Base-by-base conservation (phyloP, 805 yeast genomes). In the Saccharomycopsis amapae region DNA sequence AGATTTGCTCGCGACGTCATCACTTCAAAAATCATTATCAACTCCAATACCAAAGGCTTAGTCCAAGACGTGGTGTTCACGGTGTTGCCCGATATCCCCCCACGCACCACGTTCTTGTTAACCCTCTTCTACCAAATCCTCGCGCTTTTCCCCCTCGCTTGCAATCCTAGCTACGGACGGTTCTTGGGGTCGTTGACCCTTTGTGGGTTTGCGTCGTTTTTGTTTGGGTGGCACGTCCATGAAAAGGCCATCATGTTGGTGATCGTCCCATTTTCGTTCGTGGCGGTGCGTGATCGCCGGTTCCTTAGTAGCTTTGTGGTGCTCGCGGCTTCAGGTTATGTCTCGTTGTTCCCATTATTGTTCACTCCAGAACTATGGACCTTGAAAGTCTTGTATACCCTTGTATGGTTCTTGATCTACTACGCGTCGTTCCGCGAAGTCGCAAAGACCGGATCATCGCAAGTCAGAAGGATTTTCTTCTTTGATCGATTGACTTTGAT, bases 181-280 rank as follows among this genome's bases (percentile, higher is more conserved):
- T 93, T 93, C 55, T 62, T 89, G 15, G 96, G 95, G 0, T 76
- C 89, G 1, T 64, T 93, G 55, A 82, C 96, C 0, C 70, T 90
- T 40, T 90, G 97, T 64, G 97, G 94, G 3, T 86, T 78, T 64
- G 80, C 96, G 0, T 84, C 96, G 2, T 93, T 85, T 58, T 65
- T 93, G 40, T 93, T 93, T 64, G 98, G 99, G 4, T 93, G 97
- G 97, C 97, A 93, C 59, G 98, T 93, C 20, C 98, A 93, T 65
- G 98, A 93, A 63, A 93, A 93, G 71, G 97, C 97, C 0, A 78
- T 93, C n/a, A 72, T 93, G 71, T 62, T 89, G 18, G 81, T 90
- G 2, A 83, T 93, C 6, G 75, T 93, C 54, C 99, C 99, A 1
- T 79, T 86, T 61, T 73, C 93, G 5, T 81, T 93, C 59, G 63